These are phyloP conservation scores for Caloboletus inedulis DNA, from an alignment of 1,284 basidiomycete species.

Conservation along the genomic window DNA sequence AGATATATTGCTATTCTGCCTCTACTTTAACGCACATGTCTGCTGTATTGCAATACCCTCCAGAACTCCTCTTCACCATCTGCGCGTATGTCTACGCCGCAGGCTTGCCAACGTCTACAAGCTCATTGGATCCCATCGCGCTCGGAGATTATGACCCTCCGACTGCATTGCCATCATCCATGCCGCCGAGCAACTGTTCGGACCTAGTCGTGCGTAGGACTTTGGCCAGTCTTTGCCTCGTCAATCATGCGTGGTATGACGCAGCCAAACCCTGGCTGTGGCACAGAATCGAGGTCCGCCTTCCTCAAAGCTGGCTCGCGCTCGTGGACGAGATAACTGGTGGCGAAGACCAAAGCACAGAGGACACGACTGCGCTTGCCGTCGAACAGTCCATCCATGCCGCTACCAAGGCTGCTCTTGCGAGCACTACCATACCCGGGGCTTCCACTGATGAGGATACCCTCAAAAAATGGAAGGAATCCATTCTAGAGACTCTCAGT, in stretches of 20 bases:
- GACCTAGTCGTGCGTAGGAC: slow-evolving; percentile 61
- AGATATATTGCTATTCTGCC: neutral
- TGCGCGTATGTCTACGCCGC: slow-evolving; percentile 65
- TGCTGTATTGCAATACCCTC: slow-evolving; percentile 46
- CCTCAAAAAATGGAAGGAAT: slow-evolving; percentile 54
- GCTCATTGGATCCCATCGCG: slow-evolving; percentile 66
- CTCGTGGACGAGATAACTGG: slow-evolving; percentile 72
- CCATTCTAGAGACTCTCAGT: slow-evolving; percentile 55
- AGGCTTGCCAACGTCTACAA: slow-evolving; percentile 49
- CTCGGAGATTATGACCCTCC: slow-evolving; percentile 49
- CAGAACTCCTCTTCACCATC: slow-evolving; percentile 64
- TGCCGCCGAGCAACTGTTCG: slow-evolving; percentile 64
- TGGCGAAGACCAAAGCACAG: slow-evolving; percentile 49
- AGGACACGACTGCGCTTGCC: slow-evolving; percentile 59
- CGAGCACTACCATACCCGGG: slow-evolving; percentile 36
- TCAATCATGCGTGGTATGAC: slow-evolving; percentile 69
- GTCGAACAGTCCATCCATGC: slow-evolving; percentile 61
- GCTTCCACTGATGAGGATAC: slow-evolving; percentile 39
- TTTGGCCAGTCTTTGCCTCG: slow-evolving; percentile 64
- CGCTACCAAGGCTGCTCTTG: slow-evolving; percentile 57
- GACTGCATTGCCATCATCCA: slow-evolving; percentile 62
- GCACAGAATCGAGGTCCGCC: slow-evolving; percentile 73
- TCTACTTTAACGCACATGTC: slow-evolving; percentile 23
- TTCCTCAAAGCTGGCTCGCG: slow-evolving; percentile 76
- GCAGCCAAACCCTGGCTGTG: slow-evolving; percentile 81